phyloP scores from a whole-genome alignment of 1,284 basidiomycete genomes.

The Fomes fomentarius region DNA sequence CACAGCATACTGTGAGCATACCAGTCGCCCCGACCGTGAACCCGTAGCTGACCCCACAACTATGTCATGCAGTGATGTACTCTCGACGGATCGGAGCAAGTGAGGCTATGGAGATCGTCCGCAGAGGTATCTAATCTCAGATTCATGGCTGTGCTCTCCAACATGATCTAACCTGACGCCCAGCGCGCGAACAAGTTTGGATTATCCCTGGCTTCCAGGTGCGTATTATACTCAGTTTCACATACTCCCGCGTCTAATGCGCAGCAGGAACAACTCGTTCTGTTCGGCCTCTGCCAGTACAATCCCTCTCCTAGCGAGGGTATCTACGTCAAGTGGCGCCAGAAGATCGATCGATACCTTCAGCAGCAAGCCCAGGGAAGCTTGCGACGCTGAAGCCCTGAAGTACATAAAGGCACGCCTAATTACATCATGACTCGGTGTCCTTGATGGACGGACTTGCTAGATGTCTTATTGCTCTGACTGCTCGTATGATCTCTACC shows the following conservation, averaged over 20 bases:
- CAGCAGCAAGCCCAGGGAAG: conserved; percentile 17
- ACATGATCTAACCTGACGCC: conserved; percentile 9
- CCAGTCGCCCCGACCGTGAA: background rate
- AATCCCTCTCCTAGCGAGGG: conserved; percentile 62
- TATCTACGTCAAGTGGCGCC: conserved; percentile 69
- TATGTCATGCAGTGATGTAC: conserved; percentile 67
- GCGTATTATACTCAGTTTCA: background rate
- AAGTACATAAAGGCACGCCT: background rate
- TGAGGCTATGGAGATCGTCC: conserved; percentile 63
- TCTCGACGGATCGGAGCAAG: conserved; percentile 57
- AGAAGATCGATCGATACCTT: conserved; percentile 35
- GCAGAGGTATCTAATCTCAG: conserved; percentile 49
- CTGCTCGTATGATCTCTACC: background rate
- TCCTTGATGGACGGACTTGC: conserved; percentile 1
- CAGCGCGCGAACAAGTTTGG: conserved; percentile 81
- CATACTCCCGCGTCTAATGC: background rate
- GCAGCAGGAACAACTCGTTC: conserved; percentile 67
- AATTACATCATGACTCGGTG: background rate
- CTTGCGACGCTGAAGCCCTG: conserved; percentile 7
- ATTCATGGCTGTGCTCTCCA: background rate
- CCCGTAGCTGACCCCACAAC: conserved; percentile 10
- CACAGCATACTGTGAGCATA: conserved; percentile 73
- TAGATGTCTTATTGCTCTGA: conserved; percentile 11
- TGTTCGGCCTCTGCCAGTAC: conserved; percentile 77
- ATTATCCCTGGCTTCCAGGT: conserved; percentile 68